Conservation (phyloP, 208 protist species). For the Trypanosoma congolense region DNA sequence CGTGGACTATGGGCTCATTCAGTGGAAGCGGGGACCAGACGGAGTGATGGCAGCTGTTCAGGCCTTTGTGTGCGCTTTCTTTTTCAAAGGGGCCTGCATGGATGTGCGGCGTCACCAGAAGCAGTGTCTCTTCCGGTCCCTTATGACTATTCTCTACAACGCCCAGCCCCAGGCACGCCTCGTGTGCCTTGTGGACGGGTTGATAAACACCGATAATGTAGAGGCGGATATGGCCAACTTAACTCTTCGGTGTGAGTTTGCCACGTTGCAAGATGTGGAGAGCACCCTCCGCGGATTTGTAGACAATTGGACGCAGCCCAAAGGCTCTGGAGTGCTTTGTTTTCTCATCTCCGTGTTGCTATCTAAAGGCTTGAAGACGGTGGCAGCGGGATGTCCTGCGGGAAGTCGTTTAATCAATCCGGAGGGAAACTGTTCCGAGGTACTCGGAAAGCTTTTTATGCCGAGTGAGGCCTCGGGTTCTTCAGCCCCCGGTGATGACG, state of each 20-base stretch:
- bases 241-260: conserved; percentile 29
- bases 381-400: conserved; percentile 25
- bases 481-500: conserved; percentile 1
- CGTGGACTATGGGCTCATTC: conserved; percentile 60
- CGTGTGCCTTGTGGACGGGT: conserved; percentile 56
- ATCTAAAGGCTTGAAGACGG: conserved; percentile 43
- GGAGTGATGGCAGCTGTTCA: conserved; percentile 66
- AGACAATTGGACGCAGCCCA: conserved; percentile 47
- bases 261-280: conserved; percentile 37
- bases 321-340: conserved; percentile 56
- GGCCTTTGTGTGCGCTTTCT: conserved; percentile 56
- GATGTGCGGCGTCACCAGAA: conserved; percentile 44
- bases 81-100: conserved; percentile 57
- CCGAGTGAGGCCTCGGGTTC: no score
- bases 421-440: conserved; percentile 35
- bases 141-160: conserved; percentile 44
- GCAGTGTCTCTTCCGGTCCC: conserved; percentile 45
- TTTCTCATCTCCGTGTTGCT: conserved; percentile 71
- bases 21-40: conserved; percentile 52
- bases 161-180: conserved; percentile 51
- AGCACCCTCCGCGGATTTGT: conserved; percentile 24
- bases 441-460: conserved; percentile 38
- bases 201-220: conserved; percentile 1
- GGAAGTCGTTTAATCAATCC: conserved; percentile 17
- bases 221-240: conserved; percentile 11